phyloP scores from a whole-genome alignment of 1,139 yeast species.

The Ashbya aceris region DNA sequence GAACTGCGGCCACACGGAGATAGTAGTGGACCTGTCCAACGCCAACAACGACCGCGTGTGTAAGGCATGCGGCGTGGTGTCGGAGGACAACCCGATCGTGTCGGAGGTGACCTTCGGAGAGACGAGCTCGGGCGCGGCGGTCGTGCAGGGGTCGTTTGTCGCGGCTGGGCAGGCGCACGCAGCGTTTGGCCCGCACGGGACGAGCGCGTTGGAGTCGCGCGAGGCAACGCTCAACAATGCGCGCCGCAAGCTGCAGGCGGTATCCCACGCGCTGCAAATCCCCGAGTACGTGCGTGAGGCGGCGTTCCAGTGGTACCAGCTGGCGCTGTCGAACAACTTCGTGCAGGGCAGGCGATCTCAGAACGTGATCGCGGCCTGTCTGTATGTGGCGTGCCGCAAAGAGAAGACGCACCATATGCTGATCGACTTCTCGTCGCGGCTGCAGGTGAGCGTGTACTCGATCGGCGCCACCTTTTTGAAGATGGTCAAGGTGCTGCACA shows the following conservation, averaged over 20 bases:
- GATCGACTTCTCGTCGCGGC: conserved; percentile 82
- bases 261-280: conserved; percentile 69
- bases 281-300: conserved; percentile 81
- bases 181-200: conserved; percentile 46
- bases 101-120: conserved; percentile 94
- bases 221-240: conserved; percentile 85
- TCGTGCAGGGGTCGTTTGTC: conserved; percentile 89
- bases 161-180: conserved; percentile 83
- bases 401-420: conserved; percentile 90
- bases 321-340: conserved; percentile 78
- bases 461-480: conserved; percentile 92
- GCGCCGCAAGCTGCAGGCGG: conserved; percentile 60
- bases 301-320: conserved; percentile 79
- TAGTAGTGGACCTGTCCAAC: conserved; percentile 41
- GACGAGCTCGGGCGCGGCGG: conserved; percentile 85
- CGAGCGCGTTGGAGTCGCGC: conserved; percentile 69
- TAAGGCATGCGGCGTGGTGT: conserved; percentile 72
- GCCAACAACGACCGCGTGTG: conserved; percentile 77
- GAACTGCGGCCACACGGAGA: conserved; percentile 40
- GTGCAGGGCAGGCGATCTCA: conserved; percentile 94
- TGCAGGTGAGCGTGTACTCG: conserved; percentile 86
- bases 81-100: conserved; percentile 88
- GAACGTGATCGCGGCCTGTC: conserved; percentile 89
- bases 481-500: conserved; percentile 73
- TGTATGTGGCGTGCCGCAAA: conserved; percentile 87